phyloP scores from a whole-genome alignment of 1,284 basidiomycete species.

The Apiotrichum porosum region DNA sequence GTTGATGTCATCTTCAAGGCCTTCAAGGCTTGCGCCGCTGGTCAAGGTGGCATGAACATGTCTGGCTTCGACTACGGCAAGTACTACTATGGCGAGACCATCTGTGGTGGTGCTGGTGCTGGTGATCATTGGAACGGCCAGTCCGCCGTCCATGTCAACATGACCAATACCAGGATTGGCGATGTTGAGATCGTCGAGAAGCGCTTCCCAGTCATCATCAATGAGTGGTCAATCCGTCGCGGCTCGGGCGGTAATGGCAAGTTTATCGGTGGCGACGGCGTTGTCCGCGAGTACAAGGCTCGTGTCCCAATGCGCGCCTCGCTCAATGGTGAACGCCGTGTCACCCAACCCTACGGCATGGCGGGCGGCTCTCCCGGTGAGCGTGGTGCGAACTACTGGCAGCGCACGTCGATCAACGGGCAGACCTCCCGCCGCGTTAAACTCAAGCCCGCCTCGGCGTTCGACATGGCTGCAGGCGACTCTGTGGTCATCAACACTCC shows the following conservation, averaged over 20 bases:
- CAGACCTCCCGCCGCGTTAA: conserved; percentile 27
- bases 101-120: conserved; percentile 88
- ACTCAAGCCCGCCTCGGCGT: conserved; percentile 7
- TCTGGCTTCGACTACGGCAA: conserved; percentile 6
- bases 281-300: conserved; percentile 82
- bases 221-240: conserved; percentile 70
- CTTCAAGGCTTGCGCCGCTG: conserved; percentile 86
- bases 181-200: conserved; percentile 57
- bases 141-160: conserved; percentile 54
- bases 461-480: conserved; percentile 28
- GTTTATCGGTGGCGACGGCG: conserved; percentile 81
- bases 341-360: conserved; percentile 30
- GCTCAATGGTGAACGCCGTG: conserved; percentile 52
- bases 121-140: conserved; percentile 87
- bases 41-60: conserved; percentile 74
- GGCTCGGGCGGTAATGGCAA: conserved; percentile 73
- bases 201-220: conserved; percentile 74
- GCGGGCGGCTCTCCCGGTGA: conserved; percentile 25
- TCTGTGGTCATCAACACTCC: conserved; percentile 32
- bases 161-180: conserved; percentile 89
- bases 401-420: conserved; percentile 57
- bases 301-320: conserved; percentile 78
- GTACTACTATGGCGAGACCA: conserved; percentile 27
- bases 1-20: conserved; percentile 92
- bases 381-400: conserved; percentile 30